Percentiles rank a stretch among this genome's conserved stretches.
phyloP scores from a whole-genome alignment of 2,329 filamentous ascomycete species.

The Septoria petroselini region DNA sequence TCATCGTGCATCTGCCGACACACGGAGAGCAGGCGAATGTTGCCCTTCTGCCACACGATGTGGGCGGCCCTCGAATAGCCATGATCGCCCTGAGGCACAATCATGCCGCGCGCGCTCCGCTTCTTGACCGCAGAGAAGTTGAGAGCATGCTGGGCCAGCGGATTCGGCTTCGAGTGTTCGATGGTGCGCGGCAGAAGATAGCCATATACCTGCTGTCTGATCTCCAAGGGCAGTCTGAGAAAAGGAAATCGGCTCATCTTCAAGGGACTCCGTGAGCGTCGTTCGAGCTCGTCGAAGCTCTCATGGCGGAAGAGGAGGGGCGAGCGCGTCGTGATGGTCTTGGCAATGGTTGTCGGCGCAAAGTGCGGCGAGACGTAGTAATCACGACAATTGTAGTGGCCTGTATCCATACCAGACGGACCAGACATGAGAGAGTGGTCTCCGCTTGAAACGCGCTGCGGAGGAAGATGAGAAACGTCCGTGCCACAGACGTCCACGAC shows the following conservation, averaged over 20 bases:
- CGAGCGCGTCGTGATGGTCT: slow-evolving; percentile 16
- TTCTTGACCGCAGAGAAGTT: slow-evolving; percentile 36
- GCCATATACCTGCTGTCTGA: slow-evolving; percentile 44
- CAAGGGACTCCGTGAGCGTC: slow-evolving; percentile 34
- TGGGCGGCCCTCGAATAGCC: slow-evolving; percentile 11
- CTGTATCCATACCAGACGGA: slow-evolving; percentile 33
- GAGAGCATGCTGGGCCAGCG: slow-evolving; percentile 30
- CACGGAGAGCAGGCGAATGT: slow-evolving; percentile 41
- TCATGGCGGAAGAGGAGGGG: slow-evolving; percentile 30
- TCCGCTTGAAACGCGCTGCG: not conserved
- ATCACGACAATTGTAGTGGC: slow-evolving; percentile 40
- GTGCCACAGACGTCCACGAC: not conserved
- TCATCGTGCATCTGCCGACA: slow-evolving; percentile 47
- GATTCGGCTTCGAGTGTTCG: slow-evolving; percentile 28
- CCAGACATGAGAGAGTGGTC: not conserved
- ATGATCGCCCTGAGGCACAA: slow-evolving; percentile 18
- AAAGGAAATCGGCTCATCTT: slow-evolving; percentile 34
- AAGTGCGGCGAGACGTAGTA: slow-evolving; percentile 36
- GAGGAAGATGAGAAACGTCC: not conserved
- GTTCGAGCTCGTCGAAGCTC: slow-evolving; percentile 34
- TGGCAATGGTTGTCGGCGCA: slow-evolving; percentile 28
- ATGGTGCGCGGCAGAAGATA: slow-evolving; percentile 45
- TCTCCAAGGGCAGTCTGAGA: slow-evolving; percentile 44
- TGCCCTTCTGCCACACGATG: slow-evolving; percentile 45
- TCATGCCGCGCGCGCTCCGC: slow-evolving; percentile 29